These are phyloP conservation scores for Dionaea muscipula DNA, from an alignment of 179 eudicot species.

Conservation along the genomic window DNA sequence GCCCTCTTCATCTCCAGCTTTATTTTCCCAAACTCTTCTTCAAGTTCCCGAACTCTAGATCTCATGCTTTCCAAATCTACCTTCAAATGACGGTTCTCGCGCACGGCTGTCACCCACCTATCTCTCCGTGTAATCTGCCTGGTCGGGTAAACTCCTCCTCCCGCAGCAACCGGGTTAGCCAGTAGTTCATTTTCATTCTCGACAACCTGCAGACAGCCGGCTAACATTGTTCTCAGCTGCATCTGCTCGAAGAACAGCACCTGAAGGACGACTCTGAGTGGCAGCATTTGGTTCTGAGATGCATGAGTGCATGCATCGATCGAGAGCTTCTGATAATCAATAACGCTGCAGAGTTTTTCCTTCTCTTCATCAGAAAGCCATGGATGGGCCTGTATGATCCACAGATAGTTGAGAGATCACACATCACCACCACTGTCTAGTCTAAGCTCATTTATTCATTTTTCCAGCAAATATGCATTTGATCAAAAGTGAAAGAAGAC, in stretches of 20 bases:
- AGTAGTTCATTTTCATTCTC: constrained; percentile 40
- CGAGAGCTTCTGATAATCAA: constrained; percentile 82
- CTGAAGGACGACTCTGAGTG: constrained; percentile 75
- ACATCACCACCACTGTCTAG: no score
- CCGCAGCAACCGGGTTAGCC: constrained; percentile 18
- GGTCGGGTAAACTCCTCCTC: constrained; percentile 22
- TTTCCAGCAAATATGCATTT: no score
- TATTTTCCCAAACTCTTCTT: constrained; percentile 63
- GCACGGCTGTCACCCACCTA: constrained; percentile 64
- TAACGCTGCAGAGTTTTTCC: constrained; percentile 70
- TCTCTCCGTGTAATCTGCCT: constrained; percentile 50
- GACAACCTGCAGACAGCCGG: constrained; percentile 45
- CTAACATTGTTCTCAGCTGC: constrained; percentile 65
- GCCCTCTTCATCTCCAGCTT: constrained; percentile 70
- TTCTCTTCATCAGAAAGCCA: constrained; percentile 72
- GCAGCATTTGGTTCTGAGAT: constrained; percentile 78
- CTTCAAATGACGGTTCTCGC: constrained; percentile 52
- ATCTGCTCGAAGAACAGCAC: constrained; percentile 83
- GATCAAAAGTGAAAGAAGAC: no score
- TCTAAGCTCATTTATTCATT: no score
- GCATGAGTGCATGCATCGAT: constrained; percentile 95
- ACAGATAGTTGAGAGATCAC: neutral
- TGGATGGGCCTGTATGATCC: constrained; percentile 64
- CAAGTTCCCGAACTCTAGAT: constrained; percentile 67
- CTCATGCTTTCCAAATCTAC: constrained; percentile 76